Evolutionary conservation across 768 basidiomycete genomes (phyloP).

Genomic region (Tephrocybe sp.): DNA sequence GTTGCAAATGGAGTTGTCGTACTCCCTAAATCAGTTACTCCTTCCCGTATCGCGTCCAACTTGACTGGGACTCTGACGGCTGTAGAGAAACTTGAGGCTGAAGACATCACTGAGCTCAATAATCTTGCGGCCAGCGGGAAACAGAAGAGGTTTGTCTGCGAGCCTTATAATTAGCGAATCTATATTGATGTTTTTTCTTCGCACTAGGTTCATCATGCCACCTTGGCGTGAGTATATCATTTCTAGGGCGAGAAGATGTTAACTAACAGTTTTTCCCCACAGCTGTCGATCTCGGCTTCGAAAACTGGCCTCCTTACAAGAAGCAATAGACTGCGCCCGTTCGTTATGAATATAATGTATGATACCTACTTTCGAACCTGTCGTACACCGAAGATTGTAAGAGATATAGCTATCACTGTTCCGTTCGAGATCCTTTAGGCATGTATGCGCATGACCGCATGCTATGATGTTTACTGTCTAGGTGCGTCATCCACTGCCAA

Average conservation of each 20-base stretch:
- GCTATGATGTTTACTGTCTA: too few species aligned
- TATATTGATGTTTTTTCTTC: background rate
- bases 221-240: slow-evolving; percentile 57
- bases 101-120: slow-evolving; percentile 57
- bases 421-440: too few species aligned
- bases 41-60: slow-evolving; percentile 62
- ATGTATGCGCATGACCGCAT: too few species aligned
- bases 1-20: slow-evolving; percentile 63
- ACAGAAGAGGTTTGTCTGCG: slow-evolving; percentile 50
- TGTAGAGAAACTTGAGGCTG: slow-evolving; percentile 39
- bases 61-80: slow-evolving; percentile 48
- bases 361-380: too few species aligned
- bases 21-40: slow-evolving; percentile 78
- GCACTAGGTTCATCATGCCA: slow-evolving; percentile 54
- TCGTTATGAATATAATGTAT: too few species aligned
- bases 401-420: too few species aligned
- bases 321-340: slow-evolving; percentile 9
- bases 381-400: too few species aligned
- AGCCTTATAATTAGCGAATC: background rate
- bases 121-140: slow-evolving; percentile 57
- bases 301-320: slow-evolving; percentile 49
- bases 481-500: too few species aligned
- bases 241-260: background rate
- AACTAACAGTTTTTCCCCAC: slow-evolving; percentile 8
- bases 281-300: slow-evolving; percentile 70